These are phyloP conservation scores for Starmera caribaea DNA, from an alignment of 805 yeast genomes.

Conservation along the genomic window DNA sequence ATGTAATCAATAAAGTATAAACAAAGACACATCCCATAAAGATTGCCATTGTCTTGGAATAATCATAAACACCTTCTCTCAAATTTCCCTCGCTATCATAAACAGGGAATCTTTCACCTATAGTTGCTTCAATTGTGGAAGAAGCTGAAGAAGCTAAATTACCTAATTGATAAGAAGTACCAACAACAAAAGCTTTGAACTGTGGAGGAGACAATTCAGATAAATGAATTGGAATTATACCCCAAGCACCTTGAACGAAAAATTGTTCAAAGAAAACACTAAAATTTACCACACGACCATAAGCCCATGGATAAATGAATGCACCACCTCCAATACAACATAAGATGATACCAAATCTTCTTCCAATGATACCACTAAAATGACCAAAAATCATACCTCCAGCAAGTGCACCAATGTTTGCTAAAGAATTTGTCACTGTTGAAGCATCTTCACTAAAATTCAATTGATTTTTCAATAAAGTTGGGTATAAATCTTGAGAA, in stretches of 20 bases:
- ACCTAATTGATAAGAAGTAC: slow-evolving; percentile 60
- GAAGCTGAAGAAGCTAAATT: slow-evolving; percentile 59
- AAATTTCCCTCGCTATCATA: slow-evolving; percentile 20
- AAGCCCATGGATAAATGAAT: slow-evolving; percentile 56
- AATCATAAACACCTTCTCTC: slow-evolving; percentile 30
- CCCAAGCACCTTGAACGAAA: slow-evolving; percentile 65
- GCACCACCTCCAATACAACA: slow-evolving; percentile 51
- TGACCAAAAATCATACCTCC: slow-evolving; percentile 53
- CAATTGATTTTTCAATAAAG: slow-evolving; percentile 39
- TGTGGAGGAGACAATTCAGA: slow-evolving; percentile 55
- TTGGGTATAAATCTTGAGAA: slow-evolving; percentile 54
- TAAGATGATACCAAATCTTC: slow-evolving; percentile 42
- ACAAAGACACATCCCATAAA: slow-evolving; percentile 56
- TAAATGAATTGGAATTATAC: slow-evolving; percentile 53
- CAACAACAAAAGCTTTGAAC: slow-evolving; percentile 52
- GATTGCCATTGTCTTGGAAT: slow-evolving; percentile 56
- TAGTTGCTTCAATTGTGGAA: slow-evolving; percentile 57
- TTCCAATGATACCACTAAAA: slow-evolving; percentile 42
- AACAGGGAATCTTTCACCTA: slow-evolving; percentile 47
- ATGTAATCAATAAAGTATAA: slow-evolving; percentile 36
- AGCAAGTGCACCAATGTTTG: slow-evolving; percentile 46
- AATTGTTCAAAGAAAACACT: slow-evolving; percentile 55
- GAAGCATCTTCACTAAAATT: slow-evolving; percentile 31
- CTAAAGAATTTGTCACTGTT: slow-evolving; percentile 48
- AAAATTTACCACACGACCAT: slow-evolving; percentile 41